Evolutionary conservation across 2,329 filamentous ascomycete genomes (phyloP).

Genomic region (Ascochyta koolunga): DNA sequence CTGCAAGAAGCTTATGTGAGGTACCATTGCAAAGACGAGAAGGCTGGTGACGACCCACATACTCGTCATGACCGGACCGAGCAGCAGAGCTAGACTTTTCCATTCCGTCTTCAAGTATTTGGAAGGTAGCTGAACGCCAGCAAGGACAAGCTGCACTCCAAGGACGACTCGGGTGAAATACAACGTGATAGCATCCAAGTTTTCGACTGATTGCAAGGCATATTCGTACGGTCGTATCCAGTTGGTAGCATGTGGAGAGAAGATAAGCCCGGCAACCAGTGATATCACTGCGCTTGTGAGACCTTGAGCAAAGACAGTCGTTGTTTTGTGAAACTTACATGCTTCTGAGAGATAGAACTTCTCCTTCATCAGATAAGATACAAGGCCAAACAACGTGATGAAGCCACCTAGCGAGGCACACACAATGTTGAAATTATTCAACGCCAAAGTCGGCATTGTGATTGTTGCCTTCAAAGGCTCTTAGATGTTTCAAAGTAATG

Average conservation of each 20-base stretch:
- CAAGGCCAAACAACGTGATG: conserved; percentile 85
- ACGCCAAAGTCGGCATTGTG: conserved; percentile 65
- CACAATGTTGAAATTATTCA: conserved; percentile 84
- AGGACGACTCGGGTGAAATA: conserved; percentile 87
- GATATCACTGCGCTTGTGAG: conserved; percentile 71
- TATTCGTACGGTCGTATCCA: conserved; percentile 77
- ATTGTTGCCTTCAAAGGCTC: neutral
- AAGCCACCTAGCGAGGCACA: conserved; percentile 83
- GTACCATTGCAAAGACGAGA: conserved; percentile 77
- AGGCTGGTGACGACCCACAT: conserved; percentile 90
- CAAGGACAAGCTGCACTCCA: conserved; percentile 87
- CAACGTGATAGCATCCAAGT: conserved; percentile 75
- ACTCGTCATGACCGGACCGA: conserved; percentile 81
- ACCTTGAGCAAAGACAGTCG: neutral
- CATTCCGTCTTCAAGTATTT: conserved; percentile 81
- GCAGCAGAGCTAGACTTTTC: conserved; percentile 73
- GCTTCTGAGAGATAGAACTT: conserved; percentile 91
- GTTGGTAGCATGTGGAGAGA: conserved; percentile 79
- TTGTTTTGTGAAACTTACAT: conserved; percentile 62
- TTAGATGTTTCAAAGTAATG: neutral
- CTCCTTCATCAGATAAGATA: conserved; percentile 89
- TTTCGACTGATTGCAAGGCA: conserved; percentile 62
- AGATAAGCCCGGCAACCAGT: conserved; percentile 75
- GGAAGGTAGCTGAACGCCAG: conserved; percentile 84
- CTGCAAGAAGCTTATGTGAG: conserved; percentile 74